Evolutionary conservation across 805 yeast species (phyloP).

Genomic region (Candida germanica): DNA sequence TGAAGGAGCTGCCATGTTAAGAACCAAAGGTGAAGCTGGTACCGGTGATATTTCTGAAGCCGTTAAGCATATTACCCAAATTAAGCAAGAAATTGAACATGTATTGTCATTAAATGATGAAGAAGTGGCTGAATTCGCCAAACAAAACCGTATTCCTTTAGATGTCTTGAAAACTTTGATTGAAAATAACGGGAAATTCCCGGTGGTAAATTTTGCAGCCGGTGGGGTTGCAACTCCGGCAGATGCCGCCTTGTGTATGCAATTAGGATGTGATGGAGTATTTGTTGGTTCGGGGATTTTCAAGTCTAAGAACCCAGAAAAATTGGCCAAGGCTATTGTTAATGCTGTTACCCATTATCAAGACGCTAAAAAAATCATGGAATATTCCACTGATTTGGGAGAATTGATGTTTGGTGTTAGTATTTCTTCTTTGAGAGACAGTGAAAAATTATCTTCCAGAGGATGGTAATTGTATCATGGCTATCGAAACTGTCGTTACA

Average conservation of each 20-base stretch:
- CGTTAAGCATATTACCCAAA: constrained; percentile 65
- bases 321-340: constrained; percentile 74
- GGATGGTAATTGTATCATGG: constrained; percentile 49
- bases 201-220: constrained; percentile 84
- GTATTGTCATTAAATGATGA: constrained; percentile 39
- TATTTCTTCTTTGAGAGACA: constrained; percentile 47
- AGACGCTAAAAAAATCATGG: constrained; percentile 58
- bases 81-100: constrained; percentile 52
- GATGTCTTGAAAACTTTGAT: constrained; percentile 49
- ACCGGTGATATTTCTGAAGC: constrained; percentile 87
- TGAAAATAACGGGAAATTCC: constrained; percentile 56
- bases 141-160: constrained; percentile 56
- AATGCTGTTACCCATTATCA: constrained; percentile 71
- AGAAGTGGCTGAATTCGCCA: constrained; percentile 49
- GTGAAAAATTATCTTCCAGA: constrained; percentile 47
- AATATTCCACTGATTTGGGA: constrained; percentile 68
- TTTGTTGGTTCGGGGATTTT: constrained; percentile 63
- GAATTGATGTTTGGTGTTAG: constrained; percentile 74
- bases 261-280: constrained; percentile 34
- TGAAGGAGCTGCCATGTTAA: constrained; percentile 85
- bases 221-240: constrained; percentile 89
- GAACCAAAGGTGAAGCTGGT: constrained; percentile 88
- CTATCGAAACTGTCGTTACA: too few species aligned
- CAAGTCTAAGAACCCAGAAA: constrained; percentile 69
- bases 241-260: constrained; percentile 78